Evolutionary conservation across 2,329 filamentous ascomycete genomes (phyloP), one percentile per base, ranked within the genome.

Genomic region (Talaromyces sp.): DNA sequence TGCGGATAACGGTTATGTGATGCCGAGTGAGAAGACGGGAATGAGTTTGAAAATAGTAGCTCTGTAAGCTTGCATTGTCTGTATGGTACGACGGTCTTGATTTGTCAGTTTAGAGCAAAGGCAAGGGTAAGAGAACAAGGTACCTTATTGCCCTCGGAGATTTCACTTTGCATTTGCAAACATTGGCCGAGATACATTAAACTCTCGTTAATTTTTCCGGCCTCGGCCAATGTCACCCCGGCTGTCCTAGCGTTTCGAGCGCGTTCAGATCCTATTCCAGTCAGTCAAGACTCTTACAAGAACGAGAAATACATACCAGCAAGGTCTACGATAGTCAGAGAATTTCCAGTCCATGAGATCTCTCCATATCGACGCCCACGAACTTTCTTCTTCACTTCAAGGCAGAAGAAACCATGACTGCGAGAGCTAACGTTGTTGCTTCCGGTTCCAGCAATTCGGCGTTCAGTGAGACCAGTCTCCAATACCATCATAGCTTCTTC

Each of bases 111-210:
- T 16, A 14, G 39, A 19, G 13, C 33, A 37, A 22, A 22, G 16
- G 16, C 1, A 56, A 56, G 33, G 11, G n/a, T 13, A 39, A 9
- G 31, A 16, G 11, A 22, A 14, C 31, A 13, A 52, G 72, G 76
- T 82, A 91, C 90, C 85, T 92, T 94, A 74, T 85, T 87, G 13
- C 88, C 89, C 68, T 84, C 89, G 50, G 89, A 88, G 37, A 89
- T 85, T 71, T 94, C 92, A 66, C 90, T 93, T 76, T 97, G 94
- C 84, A 97, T 94, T 75, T 98, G 94, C 71, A 99, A 85, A 75
- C 95, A 99, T 74, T 98, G 95, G 0, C 95, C 95, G 1, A 99
- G 85, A 75, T 97, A 98, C 95, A 99, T 99, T 74, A 99, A 81
- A 73, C 92, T 96, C 78, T 97, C 93, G 73, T 99, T 99, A 76